Evolutionary conservation across 164 flowering plant species (phyloP).

Genomic region (Annona squamosa): DNA sequence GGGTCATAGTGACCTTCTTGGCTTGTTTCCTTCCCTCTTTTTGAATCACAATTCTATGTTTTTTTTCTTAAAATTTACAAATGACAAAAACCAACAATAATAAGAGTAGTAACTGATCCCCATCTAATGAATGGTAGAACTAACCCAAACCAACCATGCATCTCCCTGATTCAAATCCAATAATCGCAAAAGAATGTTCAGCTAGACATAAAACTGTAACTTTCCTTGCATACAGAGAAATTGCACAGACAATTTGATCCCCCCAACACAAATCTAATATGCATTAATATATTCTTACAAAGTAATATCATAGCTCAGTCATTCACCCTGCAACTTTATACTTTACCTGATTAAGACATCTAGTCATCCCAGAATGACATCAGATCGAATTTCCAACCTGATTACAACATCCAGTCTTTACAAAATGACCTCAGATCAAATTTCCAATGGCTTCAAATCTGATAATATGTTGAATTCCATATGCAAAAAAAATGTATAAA

Average conservation of each 20-base stretch:
- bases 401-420: neutral
- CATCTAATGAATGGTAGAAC: too few relatives aligned
- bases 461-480: neutral
- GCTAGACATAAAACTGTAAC: too few relatives aligned
- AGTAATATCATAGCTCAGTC: neutral
- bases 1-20: neutral
- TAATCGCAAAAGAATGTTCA: too few relatives aligned
- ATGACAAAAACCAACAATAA: too few relatives aligned
- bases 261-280: too few relatives aligned
- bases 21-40: neutral
- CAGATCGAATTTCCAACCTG: neutral
- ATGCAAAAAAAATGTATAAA: neutral
- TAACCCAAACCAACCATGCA: too few relatives aligned
- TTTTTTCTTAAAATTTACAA: neutral
- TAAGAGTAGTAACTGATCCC: too few relatives aligned
- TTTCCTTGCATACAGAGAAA: too few relatives aligned
- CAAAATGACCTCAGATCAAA: neutral
- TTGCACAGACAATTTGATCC: too few relatives aligned
- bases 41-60: too few relatives aligned
- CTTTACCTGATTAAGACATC: neutral
- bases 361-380: neutral
- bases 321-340: neutral
- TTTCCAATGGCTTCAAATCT: neutral
- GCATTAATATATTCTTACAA: neutral
- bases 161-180: too few relatives aligned